phyloP scores from a whole-genome alignment of 441 rosid genomes.

The Lagerstroemia fauriei region DNA sequence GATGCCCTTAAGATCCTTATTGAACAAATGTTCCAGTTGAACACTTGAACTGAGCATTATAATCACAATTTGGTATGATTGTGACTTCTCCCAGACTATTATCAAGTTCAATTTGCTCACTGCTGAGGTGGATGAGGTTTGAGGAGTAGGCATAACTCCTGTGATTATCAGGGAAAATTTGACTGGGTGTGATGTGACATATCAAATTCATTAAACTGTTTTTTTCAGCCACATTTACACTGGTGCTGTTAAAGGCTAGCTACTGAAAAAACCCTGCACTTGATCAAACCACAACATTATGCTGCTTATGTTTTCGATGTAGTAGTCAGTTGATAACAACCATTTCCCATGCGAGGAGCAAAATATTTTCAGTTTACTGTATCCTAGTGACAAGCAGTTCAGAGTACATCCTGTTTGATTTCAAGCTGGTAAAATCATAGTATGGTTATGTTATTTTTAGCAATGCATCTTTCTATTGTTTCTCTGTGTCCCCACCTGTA shows the following conservation, averaged over 20 bases:
- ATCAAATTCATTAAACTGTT: neutral
- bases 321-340: neutral
- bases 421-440: neutral
- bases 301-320: neutral
- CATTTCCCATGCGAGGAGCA: neutral
- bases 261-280: neutral
- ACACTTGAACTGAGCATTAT: neutral
- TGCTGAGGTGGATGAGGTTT: neutral
- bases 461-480: neutral
- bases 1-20: neutral
- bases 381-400: neutral
- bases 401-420: neutral
- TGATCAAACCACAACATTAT: neutral
- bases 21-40: neutral
- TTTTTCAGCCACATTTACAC: neutral
- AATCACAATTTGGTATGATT: neutral
- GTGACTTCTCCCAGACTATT: neutral
- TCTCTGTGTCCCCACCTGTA: neutral
- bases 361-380: neutral
- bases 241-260: neutral
- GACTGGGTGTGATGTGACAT: neutral
- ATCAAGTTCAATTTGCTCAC: neutral
- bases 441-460: neutral
- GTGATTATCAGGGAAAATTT: neutral
- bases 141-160: neutral